These are phyloP conservation scores for Rhizopogon roseolus DNA, from an alignment of 768 basidiomycete species.

Conservation along the genomic window DNA sequence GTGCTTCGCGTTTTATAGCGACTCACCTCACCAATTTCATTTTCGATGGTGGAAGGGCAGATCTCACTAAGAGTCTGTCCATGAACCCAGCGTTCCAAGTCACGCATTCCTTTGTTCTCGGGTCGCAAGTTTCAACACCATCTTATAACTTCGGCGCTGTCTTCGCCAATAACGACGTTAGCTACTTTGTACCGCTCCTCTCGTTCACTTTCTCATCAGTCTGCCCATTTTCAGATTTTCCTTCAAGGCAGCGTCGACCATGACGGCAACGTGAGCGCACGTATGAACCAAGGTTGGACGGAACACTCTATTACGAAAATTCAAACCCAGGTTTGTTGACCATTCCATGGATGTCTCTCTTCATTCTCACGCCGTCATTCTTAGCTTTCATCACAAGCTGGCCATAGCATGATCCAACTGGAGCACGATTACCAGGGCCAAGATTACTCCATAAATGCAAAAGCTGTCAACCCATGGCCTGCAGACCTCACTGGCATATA, in stretches of 20 bases:
- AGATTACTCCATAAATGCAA: conserved; percentile 82
- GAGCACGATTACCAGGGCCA: conserved; percentile 92
- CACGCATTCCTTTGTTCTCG: conserved; percentile 91
- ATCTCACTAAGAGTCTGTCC: conserved; percentile 90
- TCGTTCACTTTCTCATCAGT: conserved; percentile 21
- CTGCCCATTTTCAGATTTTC: conserved; percentile 56
- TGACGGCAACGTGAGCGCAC: conserved; percentile 84
- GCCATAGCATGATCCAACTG: conserved; percentile 87
- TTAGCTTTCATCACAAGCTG: conserved; percentile 70
- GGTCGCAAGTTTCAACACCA: conserved; percentile 76
- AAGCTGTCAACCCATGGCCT: conserved; percentile 89
- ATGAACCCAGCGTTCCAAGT: conserved; percentile 97
- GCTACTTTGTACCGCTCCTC: conserved; percentile 4
- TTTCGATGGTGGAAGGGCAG: conserved; percentile 96
- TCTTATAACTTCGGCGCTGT: conserved; percentile 95
- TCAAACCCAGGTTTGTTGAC: conserved; percentile 69
- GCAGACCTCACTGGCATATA: conserved; percentile 88
- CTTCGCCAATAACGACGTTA: conserved; percentile 79
- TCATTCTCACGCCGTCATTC: conserved; percentile 12
- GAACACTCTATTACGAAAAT: conserved; percentile 73
- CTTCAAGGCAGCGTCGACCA: conserved; percentile 93
- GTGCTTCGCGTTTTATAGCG: conserved; percentile 37
- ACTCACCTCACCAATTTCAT: conserved; percentile 92
- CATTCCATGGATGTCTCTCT: background rate
- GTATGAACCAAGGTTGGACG: conserved; percentile 89